These are phyloP conservation scores for Aureobasidium sp. DNA, from an alignment of 2,329 filamentous ascomycete genomes.

Conservation along the genomic window DNA sequence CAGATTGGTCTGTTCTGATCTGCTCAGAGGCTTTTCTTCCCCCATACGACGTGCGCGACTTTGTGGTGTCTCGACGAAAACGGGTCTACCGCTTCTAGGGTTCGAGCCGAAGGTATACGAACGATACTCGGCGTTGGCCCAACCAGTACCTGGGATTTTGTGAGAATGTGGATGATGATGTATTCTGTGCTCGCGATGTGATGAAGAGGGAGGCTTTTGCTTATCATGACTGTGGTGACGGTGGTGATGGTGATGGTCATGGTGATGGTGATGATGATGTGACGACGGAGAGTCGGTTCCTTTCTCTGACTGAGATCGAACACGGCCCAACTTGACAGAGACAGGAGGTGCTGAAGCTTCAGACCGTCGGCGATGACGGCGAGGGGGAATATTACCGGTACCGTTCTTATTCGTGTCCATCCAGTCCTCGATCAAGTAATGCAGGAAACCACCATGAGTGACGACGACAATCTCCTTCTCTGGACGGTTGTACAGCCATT, in stretches of 20 bases:
- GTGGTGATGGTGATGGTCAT: background rate
- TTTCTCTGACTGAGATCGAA: background rate
- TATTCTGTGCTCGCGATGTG: background rate
- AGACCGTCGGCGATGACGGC: slow-evolving; percentile 8
- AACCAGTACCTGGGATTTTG: slow-evolving; percentile 54
- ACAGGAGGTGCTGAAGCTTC: background rate
- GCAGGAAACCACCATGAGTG: slow-evolving; percentile 75
- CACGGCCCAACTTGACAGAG: background rate
- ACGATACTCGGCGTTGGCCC: slow-evolving; percentile 66
- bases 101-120: slow-evolving; percentile 40
- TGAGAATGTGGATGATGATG: slow-evolving; percentile 13
- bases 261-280: background rate
- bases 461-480: slow-evolving; percentile 68
- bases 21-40: slow-evolving; percentile 27
- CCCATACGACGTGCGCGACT: slow-evolving; percentile 23
- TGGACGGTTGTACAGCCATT: slow-evolving; percentile 45
- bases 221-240: background rate
- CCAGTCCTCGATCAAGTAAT: slow-evolving; percentile 81
- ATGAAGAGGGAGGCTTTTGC: background rate
- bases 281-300: background rate
- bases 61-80: slow-evolving; percentile 43
- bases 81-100: slow-evolving; percentile 17
- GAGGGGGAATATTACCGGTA: slow-evolving; percentile 11
- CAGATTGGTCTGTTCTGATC: slow-evolving; percentile 29
- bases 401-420: slow-evolving; percentile 46